A percentile compares a stretch with the other conserved stretches of the same genome.
Evolutionary conservation across 2,329 filamentous ascomycete species (phyloP).

Genomic region (Monosporascus cannonballus): DNA sequence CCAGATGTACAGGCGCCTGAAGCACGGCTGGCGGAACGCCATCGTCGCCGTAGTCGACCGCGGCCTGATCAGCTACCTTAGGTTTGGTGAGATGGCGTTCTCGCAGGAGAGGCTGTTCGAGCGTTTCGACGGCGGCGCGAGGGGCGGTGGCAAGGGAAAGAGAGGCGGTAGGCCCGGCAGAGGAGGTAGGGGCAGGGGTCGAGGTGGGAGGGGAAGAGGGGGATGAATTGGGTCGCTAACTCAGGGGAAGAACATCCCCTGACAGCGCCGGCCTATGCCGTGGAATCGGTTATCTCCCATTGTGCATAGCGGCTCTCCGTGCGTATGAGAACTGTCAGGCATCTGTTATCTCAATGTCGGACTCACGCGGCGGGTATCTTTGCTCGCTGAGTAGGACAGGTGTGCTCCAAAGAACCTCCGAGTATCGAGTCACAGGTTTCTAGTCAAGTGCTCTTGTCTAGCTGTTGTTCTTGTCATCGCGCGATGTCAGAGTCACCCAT

Average conservation of each 20-base stretch:
- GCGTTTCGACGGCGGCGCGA: conserved; percentile 36
- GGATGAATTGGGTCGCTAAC: conserved; percentile 6
- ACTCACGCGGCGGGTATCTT: no score
- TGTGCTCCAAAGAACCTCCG: no score
- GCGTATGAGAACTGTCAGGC: no score
- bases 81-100: conserved; percentile 76
- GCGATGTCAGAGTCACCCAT: no score
- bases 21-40: conserved; percentile 78
- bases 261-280: no score
- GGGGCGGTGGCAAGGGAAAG: conserved; percentile 19
- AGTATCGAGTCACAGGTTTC: no score
- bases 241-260: not conserved
- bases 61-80: conserved; percentile 82
- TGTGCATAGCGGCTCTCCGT: no score
- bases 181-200: conserved; percentile 12
- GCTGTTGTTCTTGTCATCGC: no score
- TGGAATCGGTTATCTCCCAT: no score
- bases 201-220: conserved; percentile 13
- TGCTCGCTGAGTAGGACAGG: no score
- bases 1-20: conserved; percentile 66
- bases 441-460: no score
- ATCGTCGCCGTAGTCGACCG: conserved; percentile 84
- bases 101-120: conserved; percentile 67
- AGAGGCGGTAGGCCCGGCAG: conserved; percentile 8
- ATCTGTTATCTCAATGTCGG: no score